Conservation (phyloP, 345 rosid species). For the Citrus australasica region DNA sequence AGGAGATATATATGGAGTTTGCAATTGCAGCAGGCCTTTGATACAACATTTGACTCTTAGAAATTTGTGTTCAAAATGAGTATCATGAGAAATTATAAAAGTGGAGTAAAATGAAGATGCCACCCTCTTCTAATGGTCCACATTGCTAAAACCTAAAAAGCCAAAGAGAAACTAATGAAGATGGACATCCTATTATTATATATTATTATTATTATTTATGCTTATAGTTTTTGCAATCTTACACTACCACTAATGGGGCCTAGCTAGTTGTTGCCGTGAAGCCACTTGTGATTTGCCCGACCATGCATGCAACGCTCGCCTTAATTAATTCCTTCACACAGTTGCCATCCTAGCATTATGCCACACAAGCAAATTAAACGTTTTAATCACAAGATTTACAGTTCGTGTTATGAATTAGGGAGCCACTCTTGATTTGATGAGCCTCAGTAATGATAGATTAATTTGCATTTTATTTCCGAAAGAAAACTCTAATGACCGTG, state of each 20-base stretch:
- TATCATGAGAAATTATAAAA: slow-evolving; percentile 26
- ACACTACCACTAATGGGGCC: background rate
- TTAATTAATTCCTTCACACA: background rate
- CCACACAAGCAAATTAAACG: background rate
- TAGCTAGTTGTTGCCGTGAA: background rate
- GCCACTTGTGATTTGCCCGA: background rate
- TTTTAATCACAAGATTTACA: background rate
- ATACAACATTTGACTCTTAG: slow-evolving; percentile 37
- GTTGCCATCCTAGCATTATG: background rate
- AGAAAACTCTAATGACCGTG: background rate
- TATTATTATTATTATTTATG: too few relatives aligned
- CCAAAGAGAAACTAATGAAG: slow-evolving; percentile 3
- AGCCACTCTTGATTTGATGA: too few relatives aligned
- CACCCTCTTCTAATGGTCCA: slow-evolving; percentile 27
- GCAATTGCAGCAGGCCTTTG: slow-evolving; percentile 30
- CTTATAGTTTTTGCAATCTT: background rate
- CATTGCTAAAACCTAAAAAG: background rate
- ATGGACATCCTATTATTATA: background rate
- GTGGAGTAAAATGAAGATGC: slow-evolving; percentile 14
- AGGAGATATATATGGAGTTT: slow-evolving; percentile 21
- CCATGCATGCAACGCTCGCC: background rate
- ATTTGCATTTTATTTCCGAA: too few relatives aligned
- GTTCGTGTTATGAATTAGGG: too few relatives aligned
- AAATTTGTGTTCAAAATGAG: slow-evolving; percentile 32
- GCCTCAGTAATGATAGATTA: too few relatives aligned